Evolutionary conservation across 139 green algal species (phyloP).

Genomic region (Pleodorina starrii): DNA sequence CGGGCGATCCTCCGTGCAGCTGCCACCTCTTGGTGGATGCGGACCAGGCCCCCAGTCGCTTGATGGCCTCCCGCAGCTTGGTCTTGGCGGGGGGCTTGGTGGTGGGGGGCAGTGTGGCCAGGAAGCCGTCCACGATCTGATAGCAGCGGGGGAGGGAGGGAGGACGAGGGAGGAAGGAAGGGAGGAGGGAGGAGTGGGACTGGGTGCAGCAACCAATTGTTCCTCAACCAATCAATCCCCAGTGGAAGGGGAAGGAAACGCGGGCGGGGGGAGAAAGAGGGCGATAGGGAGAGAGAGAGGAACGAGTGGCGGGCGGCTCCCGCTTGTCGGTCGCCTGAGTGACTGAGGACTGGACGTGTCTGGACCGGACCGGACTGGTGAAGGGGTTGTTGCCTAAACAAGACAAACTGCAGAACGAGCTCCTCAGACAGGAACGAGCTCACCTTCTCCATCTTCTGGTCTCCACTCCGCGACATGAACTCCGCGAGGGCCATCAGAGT

Average conservation of each 20-base stretch:
- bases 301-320: too few species aligned
- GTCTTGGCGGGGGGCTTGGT: conserved; percentile 69
- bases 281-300: too few species aligned
- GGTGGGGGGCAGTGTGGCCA: conserved; percentile 52
- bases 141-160: not conserved
- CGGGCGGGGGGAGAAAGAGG: too few species aligned
- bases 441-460: conserved; percentile 53
- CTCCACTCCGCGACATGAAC: conserved; percentile 53
- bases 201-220: too few species aligned
- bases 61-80: conserved; percentile 52
- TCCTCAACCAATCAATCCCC: too few species aligned
- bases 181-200: not conserved
- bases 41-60: conserved; percentile 27
- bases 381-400: too few species aligned
- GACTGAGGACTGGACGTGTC: too few species aligned
- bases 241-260: too few species aligned
- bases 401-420: too few species aligned
- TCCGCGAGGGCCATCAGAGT: conserved; percentile 58
- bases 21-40: not conserved
- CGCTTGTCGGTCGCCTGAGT: too few species aligned
- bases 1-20: conserved; percentile 5
- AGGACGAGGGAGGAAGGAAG: not conserved
- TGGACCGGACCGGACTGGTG: too few species aligned
- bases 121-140: conserved; percentile 62
- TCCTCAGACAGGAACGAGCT: too few species aligned